These are phyloP conservation scores for Chytriomyces sp. DNA, from an alignment of 192 early-diverging fungal genomes.

Conservation along the genomic window DNA sequence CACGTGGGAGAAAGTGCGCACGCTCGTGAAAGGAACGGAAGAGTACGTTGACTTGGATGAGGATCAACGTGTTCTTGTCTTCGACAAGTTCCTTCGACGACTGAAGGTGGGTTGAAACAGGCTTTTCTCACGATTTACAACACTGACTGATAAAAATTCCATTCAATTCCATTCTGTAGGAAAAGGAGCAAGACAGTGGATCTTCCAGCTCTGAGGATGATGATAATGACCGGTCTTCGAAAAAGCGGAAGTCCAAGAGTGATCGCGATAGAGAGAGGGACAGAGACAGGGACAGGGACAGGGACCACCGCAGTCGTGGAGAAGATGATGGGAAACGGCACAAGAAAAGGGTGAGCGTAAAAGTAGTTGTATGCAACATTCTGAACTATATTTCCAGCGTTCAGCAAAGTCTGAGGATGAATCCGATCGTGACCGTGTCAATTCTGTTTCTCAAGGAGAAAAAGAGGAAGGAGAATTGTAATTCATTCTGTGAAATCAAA, in stretches of 20 bases:
- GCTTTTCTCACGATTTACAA: background rate
- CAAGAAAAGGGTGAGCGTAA: constrained; percentile 21
- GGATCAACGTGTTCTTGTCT: constrained; percentile 65
- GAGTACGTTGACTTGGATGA: constrained; percentile 76
- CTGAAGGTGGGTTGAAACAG: constrained; percentile 48
- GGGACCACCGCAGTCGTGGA: constrained; percentile 11
- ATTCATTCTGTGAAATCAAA: background rate
- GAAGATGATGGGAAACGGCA: constrained; percentile 18
- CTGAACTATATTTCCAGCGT: background rate
- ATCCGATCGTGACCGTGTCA: background rate
- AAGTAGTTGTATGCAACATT: background rate
- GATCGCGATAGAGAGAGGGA: constrained; percentile 27
- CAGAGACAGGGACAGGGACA: constrained; percentile 25
- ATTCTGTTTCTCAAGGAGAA: background rate
- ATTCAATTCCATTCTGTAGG: constrained; percentile 6
- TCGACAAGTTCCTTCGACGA: constrained; percentile 70
- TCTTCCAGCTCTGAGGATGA: constrained; percentile 47
- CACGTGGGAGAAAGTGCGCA: constrained; percentile 68
- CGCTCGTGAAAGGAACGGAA: constrained; percentile 47
- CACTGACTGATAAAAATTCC: background rate
- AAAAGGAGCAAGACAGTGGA: constrained; percentile 30
- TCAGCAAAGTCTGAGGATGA: background rate
- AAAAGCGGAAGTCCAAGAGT: constrained; percentile 54
- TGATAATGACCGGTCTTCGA: constrained; percentile 69
- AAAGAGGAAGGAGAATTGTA: background rate